phyloP scores from a whole-genome alignment of 2,329 filamentous ascomycete genomes.

The Neonectria neomacrospora region DNA sequence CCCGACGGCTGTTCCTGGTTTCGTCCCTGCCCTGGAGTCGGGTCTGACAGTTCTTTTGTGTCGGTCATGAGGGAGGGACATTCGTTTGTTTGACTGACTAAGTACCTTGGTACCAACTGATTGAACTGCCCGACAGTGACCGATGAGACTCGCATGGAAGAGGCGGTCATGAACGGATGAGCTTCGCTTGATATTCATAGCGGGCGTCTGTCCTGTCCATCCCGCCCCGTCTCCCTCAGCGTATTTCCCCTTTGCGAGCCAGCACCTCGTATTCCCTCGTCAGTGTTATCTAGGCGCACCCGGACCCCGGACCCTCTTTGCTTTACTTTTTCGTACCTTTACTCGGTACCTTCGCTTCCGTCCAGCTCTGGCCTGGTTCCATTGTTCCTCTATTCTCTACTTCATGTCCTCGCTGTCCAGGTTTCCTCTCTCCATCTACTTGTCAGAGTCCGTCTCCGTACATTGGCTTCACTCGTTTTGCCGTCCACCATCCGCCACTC shows the following conservation, averaged over 20 bases:
- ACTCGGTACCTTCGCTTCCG: conserved; percentile 12
- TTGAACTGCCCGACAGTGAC: too few species aligned
- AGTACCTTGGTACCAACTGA: too few species aligned
- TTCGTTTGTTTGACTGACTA: background rate
- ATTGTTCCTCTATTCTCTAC: conserved; percentile 4
- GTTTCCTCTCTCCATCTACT: background rate
- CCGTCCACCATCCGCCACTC: background rate
- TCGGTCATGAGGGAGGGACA: too few species aligned
- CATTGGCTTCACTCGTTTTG: background rate
- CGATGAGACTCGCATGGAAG: too few species aligned
- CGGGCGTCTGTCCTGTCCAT: background rate
- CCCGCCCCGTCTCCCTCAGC: conserved; percentile 1
- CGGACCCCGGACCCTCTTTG: conserved; percentile 16
- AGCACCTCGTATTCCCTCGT: conserved; percentile 6
- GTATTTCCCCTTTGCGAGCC: conserved; percentile 7
- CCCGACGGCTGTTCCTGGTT: conserved; percentile 13
- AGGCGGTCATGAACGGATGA: background rate
- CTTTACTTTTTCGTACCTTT: conserved; percentile 16
- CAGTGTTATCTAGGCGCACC: background rate
- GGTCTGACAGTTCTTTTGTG: background rate
- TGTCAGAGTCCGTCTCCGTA: background rate
- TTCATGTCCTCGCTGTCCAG: conserved; percentile 16
- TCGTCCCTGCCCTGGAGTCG: background rate
- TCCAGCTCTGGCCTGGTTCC: conserved; percentile 7
- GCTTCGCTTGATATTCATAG: conserved; percentile 20